Base-by-base conservation (phyloP, 2,329 filamentous ascomycete genomes). In the Fusarium pseudoanthophilum region DNA sequence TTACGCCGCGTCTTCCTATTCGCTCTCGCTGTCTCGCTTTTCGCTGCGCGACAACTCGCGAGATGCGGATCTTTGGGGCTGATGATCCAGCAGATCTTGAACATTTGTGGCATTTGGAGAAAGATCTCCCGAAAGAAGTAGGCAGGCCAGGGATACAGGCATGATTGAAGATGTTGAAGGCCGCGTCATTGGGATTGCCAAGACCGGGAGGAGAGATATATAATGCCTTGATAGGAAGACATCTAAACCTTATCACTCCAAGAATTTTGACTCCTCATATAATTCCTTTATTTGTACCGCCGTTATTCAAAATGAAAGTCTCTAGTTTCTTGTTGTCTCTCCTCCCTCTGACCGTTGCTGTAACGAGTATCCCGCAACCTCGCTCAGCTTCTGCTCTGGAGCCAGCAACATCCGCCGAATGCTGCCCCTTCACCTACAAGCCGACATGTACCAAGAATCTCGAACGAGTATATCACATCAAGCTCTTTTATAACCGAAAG, bases 401-500 rank as follows among this genome's bases (percentile, higher is more conserved):
- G 1, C 45, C 64, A 4, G 34, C 21, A 2, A 42, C 62, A 7
- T 46, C 64, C 0, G 39, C 30, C 4, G 39, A 60, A 40, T 67
- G 64, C 34, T 67, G 64, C 9, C 64, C 64, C 0, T 67, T 67
- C 16, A 67, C 64, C 0, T 67, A 67, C 18, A 67, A 67, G 0
- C 62, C n/a, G 8, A 60, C 62, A 46, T 67, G 64, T 4, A 67
- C 52, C 2, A 67, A 67, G 21, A 67, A 67, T 6, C 52, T 67
- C 3, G 64, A 67, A 7, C 53, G 45, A 0, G 59, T 67, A 6
- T 67, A 36, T 18, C 64, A 67, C 13, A 67, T 67, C 7, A 30
- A 67, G 0, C 62, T 67, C 1, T 67, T 67, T 39, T 67, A 60
- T 0, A 67, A 67, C 14, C 45, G 55, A 1, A 67, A 67, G 6